Base-by-base conservation (phyloP, 768 basidiomycete species). In the Trametes punicea region DNA sequence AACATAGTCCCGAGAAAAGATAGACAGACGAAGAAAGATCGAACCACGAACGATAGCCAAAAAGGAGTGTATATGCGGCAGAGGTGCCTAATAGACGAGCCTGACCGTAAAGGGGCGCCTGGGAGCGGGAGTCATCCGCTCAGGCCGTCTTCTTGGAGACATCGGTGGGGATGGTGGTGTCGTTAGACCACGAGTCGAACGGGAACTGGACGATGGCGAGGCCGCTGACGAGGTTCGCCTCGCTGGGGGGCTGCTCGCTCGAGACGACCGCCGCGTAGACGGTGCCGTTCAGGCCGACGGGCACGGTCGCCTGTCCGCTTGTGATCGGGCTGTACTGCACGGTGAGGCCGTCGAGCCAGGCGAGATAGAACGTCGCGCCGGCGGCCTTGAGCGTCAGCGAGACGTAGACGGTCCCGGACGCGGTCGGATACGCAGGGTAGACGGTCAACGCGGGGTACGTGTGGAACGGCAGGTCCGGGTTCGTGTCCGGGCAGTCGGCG, bases 211-310 rank as follows among this genome's bases (percentile, higher is more conserved):
- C 29, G 46, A 85, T 72, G 15, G 77, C 72, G 13, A 81, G 81
- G 5, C 85, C 85, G 40, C 84, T 85, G 31, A 87, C 69, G 25
- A 77, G 81, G 59, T 71, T 78, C 25, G 72, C 71, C 55, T 16
- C 18, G 52, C 34, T 54, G 26, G 77, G 70, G 20, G 68, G 67
- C n/a, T 71, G 56, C 60, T 68, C 70, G 60, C 63, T 74, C 50
- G 72, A 77, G 36, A 83, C 70, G 56, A 82, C 57, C 18, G 51
- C 40, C 36, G 46, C 57, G 51, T 58, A 53, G 21, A 53, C 51
- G 57, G 57, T 58, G 36, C 57, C 57, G 49, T 51, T 47, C 26
- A 46, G 40, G 56, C 50, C 56, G 26, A 61, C 57, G 0, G 83
- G 83, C 26, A 83, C 67, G 25, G 66, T 64, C 21, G 71, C 68